Percentiles rank a stretch among this genome's conserved stretches.
phyloP scores from a whole-genome alignment of 352 stramenopile genomes.

The Pythium dissimile region DNA sequence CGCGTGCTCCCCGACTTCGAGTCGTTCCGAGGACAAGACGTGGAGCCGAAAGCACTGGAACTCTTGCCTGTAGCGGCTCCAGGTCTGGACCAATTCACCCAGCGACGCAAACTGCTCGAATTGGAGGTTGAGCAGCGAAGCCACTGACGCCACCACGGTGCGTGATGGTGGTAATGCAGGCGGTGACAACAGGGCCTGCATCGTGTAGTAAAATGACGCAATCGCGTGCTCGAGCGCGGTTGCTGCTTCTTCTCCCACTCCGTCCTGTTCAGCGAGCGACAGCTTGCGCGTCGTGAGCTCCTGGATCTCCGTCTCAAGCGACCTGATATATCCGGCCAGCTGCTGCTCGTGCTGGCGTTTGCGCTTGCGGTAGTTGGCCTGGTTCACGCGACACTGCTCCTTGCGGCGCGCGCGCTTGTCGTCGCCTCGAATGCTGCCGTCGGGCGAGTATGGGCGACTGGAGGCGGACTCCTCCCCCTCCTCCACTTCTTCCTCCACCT shows the following conservation, averaged over 20 bases:
- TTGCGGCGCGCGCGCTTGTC: conserved; percentile 43
- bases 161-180: too few relatives aligned
- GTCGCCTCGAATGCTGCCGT: too few relatives aligned
- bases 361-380: conserved; percentile 57
- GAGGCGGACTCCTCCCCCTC: background rate
- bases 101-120: conserved; percentile 43
- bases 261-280: background rate
- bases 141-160: background rate
- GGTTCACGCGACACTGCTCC: conserved; percentile 61
- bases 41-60: conserved; percentile 38
- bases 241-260: background rate
- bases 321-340: conserved; percentile 28
- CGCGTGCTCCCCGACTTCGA: conserved; percentile 27
- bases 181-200: background rate
- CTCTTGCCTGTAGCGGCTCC: conserved; percentile 34
- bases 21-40: conserved; percentile 30
- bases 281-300: conserved; percentile 14
- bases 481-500: too few relatives aligned
- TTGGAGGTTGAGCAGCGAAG: conserved; percentile 19
- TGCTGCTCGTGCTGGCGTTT: conserved; percentile 46
- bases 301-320: conserved; percentile 37
- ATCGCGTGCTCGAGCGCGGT: background rate
- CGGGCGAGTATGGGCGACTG: background rate
- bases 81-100: conserved; percentile 31
- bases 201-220: conserved; percentile 5